phyloP scores from a whole-genome alignment of 2,329 filamentous ascomycete species.

The Didymella arachidicola region DNA sequence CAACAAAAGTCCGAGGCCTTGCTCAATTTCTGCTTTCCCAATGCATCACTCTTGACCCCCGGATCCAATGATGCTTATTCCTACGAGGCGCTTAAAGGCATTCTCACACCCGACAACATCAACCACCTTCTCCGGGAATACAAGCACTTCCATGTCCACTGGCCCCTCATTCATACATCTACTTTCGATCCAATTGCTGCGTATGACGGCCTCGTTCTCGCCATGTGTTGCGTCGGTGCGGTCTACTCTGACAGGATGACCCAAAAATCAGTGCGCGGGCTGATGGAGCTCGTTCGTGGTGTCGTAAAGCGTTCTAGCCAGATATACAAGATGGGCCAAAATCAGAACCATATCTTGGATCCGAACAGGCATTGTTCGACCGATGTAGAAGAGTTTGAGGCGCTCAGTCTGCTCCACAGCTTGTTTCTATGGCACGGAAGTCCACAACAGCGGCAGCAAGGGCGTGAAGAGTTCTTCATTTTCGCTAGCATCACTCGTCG shows the following conservation, averaged over 20 bases:
- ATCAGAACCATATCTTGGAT: constrained; percentile 51
- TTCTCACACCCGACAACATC: constrained; percentile 72
- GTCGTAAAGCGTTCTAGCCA: constrained; percentile 65
- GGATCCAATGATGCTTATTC: constrained; percentile 54
- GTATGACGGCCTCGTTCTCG: constrained; percentile 71
- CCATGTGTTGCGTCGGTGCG: constrained; percentile 76
- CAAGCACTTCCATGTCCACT: constrained; percentile 76
- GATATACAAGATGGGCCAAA: constrained; percentile 55
- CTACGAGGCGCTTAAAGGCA: constrained; percentile 61
- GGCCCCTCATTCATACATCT: constrained; percentile 74
- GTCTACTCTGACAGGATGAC: constrained; percentile 73
- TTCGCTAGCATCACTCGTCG: constrained; percentile 66
- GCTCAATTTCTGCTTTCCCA: constrained; percentile 62
- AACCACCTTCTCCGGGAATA: constrained; percentile 75
- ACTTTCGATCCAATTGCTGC: constrained; percentile 73
- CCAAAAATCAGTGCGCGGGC: constrained; percentile 68
- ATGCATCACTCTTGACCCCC: constrained; percentile 41
- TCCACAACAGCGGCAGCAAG: constrained; percentile 68
- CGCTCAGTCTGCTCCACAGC: constrained; percentile 67
- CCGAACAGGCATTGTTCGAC: constrained; percentile 49
- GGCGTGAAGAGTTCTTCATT: constrained; percentile 65
- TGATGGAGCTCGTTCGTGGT: constrained; percentile 70
- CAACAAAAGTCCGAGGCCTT: constrained; percentile 56
- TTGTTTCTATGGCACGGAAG: constrained; percentile 76
- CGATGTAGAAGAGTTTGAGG: constrained; percentile 71